Percentiles rank a stretch among this genome's conserved stretches.
These are phyloP conservation scores for Globisporangium rhizosaccharum DNA, from an alignment of 352 stramenopile species.

Conservation along the genomic window DNA sequence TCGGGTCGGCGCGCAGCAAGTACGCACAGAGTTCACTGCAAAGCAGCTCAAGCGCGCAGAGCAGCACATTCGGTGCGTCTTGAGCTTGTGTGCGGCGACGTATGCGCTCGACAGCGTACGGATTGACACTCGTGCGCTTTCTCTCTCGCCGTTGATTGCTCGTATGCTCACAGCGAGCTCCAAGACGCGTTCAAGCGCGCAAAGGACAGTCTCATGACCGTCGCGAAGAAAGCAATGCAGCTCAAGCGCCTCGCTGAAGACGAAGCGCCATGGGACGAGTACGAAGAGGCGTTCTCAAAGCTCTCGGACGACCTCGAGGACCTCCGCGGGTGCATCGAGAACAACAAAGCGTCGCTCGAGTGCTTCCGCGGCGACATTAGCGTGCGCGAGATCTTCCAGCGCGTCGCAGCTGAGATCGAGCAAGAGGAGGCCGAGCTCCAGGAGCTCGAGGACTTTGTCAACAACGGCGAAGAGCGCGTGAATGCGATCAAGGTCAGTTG, in stretches of 20 bases:
- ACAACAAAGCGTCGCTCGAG: constrained; percentile 75
- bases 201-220: constrained; percentile 60
- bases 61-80: constrained; percentile 34
- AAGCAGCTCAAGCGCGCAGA: constrained; percentile 59
- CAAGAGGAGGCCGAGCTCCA: constrained; percentile 50
- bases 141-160: not conserved
- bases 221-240: constrained; percentile 60
- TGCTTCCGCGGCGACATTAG: constrained; percentile 77
- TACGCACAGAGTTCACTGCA: constrained; percentile 55
- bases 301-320: constrained; percentile 77
- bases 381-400: constrained; percentile 71
- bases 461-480: constrained; percentile 55
- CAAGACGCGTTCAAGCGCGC: constrained; percentile 52
- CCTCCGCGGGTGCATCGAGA: constrained; percentile 73
- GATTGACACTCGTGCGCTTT: not conserved
- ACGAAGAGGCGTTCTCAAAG: constrained; percentile 51
- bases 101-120: not conserved
- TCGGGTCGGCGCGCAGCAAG: constrained; percentile 54
- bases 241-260: constrained; percentile 62
- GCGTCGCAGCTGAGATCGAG: constrained; percentile 56
- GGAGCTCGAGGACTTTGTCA: constrained; percentile 62
- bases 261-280: constrained; percentile 58
- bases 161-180: constrained; percentile 29
- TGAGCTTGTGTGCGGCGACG: not conserved
- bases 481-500: constrained; percentile 59